phyloP scores from a whole-genome alignment of 257 asterid species.

The Oldenlandia corymbosa region DNA sequence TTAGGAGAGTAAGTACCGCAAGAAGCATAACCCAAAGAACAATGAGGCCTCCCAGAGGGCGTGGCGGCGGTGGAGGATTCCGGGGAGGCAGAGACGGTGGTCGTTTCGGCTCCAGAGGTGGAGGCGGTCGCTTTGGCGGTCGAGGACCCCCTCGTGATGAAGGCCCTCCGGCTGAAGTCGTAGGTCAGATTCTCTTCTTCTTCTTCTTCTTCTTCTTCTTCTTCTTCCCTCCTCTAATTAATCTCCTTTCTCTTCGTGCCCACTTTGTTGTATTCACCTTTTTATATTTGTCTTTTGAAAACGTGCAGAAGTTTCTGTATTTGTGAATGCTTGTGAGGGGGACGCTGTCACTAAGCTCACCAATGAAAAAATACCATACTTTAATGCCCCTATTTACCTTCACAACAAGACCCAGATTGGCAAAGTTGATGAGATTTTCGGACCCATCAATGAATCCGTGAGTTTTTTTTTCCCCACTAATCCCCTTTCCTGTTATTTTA shows the following conservation, averaged over 20 bases:
- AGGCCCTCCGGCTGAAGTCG: slow-evolving; percentile 32
- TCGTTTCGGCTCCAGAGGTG: slow-evolving; percentile 20
- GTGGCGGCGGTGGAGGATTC: slow-evolving; percentile 76
- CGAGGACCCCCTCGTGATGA: slow-evolving; percentile 33
- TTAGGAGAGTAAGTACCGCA: no score
- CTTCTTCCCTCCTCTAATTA: background rate
- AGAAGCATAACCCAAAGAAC: background rate
- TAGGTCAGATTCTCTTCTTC: slow-evolving; percentile 44
- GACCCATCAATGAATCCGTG: slow-evolving; percentile 95
- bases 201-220: background rate
- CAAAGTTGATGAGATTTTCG: slow-evolving; percentile 94
- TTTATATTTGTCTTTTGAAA: background rate
- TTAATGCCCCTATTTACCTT: slow-evolving; percentile 92
- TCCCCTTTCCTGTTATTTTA: no score
- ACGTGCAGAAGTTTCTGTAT: slow-evolving; percentile 68
- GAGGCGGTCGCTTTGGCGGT: slow-evolving; percentile 44
- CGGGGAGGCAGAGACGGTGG: slow-evolving; percentile 71
- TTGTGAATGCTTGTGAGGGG: slow-evolving; percentile 85
- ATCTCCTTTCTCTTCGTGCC: background rate
- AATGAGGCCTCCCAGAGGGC: slow-evolving; percentile 98
- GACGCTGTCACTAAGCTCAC: slow-evolving; percentile 90
- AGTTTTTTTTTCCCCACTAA: slow-evolving; percentile 19
- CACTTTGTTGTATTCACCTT: background rate
- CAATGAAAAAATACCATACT: slow-evolving; percentile 82
- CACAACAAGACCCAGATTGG: slow-evolving; percentile 93